Percentiles rank a stretch among this genome's conserved stretches.
Evolutionary conservation across 371 early-diverging fungal species (phyloP).

Genomic region (Mortierella sp.): DNA sequence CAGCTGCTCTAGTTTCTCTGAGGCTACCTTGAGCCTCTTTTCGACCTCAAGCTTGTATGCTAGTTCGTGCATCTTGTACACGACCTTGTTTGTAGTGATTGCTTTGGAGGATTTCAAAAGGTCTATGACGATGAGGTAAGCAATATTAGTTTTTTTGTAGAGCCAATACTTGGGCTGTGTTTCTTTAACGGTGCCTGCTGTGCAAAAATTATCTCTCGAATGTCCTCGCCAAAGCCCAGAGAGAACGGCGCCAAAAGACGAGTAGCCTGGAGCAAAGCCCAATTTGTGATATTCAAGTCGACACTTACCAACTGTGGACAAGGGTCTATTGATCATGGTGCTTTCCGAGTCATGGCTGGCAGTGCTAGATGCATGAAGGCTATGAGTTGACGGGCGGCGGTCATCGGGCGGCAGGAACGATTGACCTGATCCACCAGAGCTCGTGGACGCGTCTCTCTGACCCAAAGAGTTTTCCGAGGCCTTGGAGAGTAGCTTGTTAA

Average conservation of each 20-base stretch:
- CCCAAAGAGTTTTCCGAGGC: conserved; percentile 13
- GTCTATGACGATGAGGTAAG: conserved; percentile 52
- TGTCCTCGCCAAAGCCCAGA: too few relatives aligned
- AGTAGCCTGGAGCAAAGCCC: background rate
- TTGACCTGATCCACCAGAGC: conserved; percentile 6
- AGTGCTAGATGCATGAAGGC: conserved; percentile 22
- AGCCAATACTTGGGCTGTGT: background rate
- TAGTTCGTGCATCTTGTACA: conserved; percentile 83
- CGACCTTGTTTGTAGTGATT: conserved; percentile 85
- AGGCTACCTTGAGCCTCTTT: conserved; percentile 81
- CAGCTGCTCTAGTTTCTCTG: conserved; percentile 61
- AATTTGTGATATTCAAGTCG: background rate
- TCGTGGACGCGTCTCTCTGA: conserved; percentile 5
- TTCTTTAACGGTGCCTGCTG: background rate
- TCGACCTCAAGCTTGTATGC: conserved; percentile 89
- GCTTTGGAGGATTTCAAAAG: conserved; percentile 74
- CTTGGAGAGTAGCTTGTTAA: conserved; percentile 58
- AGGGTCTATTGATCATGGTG: conserved; percentile 16
- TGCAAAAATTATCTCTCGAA: too few relatives aligned
- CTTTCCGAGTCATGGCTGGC: conserved; percentile 7
- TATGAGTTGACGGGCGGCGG: conserved; percentile 6
- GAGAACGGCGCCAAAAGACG: background rate
- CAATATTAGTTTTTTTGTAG: background rate
- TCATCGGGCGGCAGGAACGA: conserved; percentile 7
- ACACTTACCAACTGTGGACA: conserved; percentile 48